Percentiles rank a stretch among this genome's conserved stretches.
Conservation (phyloP, 495 filamentous ascomycete species). For the Talaromyces trachyspermus region DNA sequence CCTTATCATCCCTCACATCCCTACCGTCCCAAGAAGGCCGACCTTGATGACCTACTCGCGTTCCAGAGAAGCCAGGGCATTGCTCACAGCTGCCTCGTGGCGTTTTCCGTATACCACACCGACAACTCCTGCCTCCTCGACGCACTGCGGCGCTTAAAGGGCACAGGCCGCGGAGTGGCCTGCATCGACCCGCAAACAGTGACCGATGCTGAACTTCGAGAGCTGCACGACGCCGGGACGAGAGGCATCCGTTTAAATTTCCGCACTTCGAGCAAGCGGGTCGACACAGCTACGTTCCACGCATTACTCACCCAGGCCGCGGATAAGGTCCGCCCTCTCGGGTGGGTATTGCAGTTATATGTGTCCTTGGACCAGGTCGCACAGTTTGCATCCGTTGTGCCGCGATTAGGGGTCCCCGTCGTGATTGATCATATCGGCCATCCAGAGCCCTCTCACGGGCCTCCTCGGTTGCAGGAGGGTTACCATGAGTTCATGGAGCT, state of each 20-base stretch:
- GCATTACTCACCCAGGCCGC: background rate
- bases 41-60: background rate
- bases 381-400: background rate
- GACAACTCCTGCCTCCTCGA: background rate
- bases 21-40: background rate
- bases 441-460: background rate
- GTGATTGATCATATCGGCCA: constrained; percentile 14
- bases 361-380: background rate
- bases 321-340: background rate
- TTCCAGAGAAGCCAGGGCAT: background rate
- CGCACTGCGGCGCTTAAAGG: background rate
- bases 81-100: background rate
- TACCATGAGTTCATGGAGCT: background rate
- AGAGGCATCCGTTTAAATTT: constrained; percentile 3
- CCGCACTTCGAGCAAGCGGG: background rate
- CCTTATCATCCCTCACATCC: background rate
- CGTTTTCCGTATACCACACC: constrained; percentile 1
- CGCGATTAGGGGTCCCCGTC: background rate
- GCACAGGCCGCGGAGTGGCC: background rate
- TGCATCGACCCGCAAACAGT: constrained; percentile 3
- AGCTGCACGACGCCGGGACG: background rate
- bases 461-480: background rate
- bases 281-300: background rate
- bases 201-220: constrained; percentile 1
- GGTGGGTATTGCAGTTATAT: constrained; percentile 5